phyloP scores from a whole-genome alignment of 2,329 filamentous ascomycete species.

The Lachnum nothofagi region DNA sequence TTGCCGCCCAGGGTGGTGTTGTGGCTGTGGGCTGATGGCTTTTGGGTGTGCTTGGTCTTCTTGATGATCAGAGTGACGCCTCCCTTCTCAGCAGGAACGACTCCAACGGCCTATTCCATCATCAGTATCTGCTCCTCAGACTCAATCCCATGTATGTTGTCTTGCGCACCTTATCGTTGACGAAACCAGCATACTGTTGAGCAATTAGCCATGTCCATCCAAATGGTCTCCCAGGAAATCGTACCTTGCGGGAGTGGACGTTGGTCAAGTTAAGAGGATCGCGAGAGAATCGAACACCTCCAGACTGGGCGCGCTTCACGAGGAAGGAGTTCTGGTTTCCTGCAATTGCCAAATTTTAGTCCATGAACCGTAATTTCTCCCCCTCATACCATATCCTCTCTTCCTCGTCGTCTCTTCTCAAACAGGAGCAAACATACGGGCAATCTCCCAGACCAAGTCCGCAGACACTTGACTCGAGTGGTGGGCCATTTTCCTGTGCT shows the following conservation, averaged over 20 bases:
- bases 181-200: slow-evolving; percentile 77
- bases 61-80: slow-evolving; percentile 79
- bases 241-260: slow-evolving; percentile 85
- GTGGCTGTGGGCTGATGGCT: slow-evolving; percentile 64
- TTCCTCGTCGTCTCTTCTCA: slow-evolving; percentile 6
- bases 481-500: slow-evolving; percentile 37
- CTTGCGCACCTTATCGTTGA: slow-evolving; percentile 78
- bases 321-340: slow-evolving; percentile 86
- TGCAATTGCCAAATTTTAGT: slow-evolving; percentile 38
- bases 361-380: slow-evolving; percentile 3
- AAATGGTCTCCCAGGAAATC: slow-evolving; percentile 16
- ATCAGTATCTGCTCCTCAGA: slow-evolving; percentile 18
- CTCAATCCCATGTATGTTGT: neutral
- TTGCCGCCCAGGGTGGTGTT: slow-evolving; percentile 65
- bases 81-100: slow-evolving; percentile 70
- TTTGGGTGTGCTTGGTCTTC: slow-evolving; percentile 66
- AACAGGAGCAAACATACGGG: slow-evolving; percentile 62
- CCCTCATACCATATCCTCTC: neutral
- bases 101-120: slow-evolving; percentile 63
- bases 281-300: slow-evolving; percentile 84
- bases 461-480: slow-evolving; percentile 72
- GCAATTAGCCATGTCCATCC: slow-evolving; percentile 11
- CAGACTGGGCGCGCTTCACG: slow-evolving; percentile 77
- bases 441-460: slow-evolving; percentile 91
- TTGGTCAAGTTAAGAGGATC: slow-evolving; percentile 93